phyloP scores from a whole-genome alignment of 2,329 filamentous ascomycete species.

The Scedosporium dehoogii region DNA sequence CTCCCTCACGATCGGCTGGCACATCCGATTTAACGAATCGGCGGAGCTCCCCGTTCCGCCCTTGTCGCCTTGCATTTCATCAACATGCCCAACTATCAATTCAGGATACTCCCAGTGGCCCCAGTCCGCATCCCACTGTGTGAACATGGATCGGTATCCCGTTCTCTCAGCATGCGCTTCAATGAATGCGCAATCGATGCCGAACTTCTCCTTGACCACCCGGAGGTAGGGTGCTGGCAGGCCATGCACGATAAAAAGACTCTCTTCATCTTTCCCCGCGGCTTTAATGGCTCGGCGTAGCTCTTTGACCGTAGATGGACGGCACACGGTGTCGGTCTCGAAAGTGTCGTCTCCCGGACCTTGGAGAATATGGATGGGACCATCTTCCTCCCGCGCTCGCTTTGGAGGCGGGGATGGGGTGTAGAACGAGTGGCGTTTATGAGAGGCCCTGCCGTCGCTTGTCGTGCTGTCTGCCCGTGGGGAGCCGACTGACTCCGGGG shows the following conservation, averaged over 20 bases:
- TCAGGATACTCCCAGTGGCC: slow-evolving; percentile 1
- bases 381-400: too few relatives aligned
- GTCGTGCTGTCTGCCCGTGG: too few relatives aligned
- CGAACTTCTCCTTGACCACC: not conserved
- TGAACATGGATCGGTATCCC: not conserved
- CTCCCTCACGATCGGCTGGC: not conserved
- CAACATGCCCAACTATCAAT: not conserved
- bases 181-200: not conserved
- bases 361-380: too few relatives aligned
- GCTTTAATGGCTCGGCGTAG: not conserved
- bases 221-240: not conserved
- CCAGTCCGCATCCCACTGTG: not conserved
- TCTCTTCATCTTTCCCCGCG: not conserved
- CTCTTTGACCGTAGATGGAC: not conserved
- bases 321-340: not conserved
- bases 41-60: too few relatives aligned
- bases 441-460: too few relatives aligned
- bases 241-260: not conserved
- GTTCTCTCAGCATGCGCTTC: not conserved
- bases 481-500: too few relatives aligned
- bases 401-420: too few relatives aligned
- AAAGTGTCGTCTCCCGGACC: too few relatives aligned
- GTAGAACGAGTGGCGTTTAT: too few relatives aligned
- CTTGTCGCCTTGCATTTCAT: too few relatives aligned
- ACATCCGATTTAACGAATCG: not conserved